Conservation (phyloP, 2,329 filamentous ascomycete genomes). For the Elsinoe fawcettii region DNA sequence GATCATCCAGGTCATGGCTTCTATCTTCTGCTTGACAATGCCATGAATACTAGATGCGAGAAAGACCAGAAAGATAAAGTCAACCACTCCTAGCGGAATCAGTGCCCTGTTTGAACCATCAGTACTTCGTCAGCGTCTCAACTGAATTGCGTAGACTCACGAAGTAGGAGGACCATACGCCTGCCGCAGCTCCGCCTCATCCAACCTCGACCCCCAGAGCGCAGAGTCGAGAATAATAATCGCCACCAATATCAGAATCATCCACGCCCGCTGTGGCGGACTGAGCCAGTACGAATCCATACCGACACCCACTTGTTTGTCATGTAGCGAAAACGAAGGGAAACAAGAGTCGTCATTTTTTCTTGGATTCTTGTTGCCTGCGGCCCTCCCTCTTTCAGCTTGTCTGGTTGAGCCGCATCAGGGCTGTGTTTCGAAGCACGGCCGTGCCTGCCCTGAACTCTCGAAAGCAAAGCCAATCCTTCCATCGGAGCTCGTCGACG, state of each 20-base stretch:
- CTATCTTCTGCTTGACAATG: not conserved
- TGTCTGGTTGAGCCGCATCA: not conserved
- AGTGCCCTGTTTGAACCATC: not conserved
- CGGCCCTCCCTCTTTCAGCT: no score
- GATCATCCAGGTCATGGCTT: not conserved
- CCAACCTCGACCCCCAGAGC: not conserved
- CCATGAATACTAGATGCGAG: not conserved
- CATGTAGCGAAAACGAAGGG: not conserved
- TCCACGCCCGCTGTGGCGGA: not conserved
- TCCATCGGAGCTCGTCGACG: not conserved
- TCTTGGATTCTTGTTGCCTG: conserved; percentile 1
- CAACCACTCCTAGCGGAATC: not conserved
- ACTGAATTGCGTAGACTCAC: not conserved
- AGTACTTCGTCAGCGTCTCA: not conserved
- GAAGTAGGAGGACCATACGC: not conserved
- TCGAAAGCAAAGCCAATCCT: not conserved
- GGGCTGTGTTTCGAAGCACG: conserved; percentile 6
- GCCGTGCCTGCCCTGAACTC: no score
- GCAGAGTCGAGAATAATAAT: not conserved
- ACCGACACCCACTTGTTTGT: no score
- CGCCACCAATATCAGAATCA: not conserved
- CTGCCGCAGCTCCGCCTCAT: not conserved
- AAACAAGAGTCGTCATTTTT: not conserved
- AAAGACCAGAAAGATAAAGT: not conserved
- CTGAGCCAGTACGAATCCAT: conserved; percentile 1